phyloP scores from a whole-genome alignment of 768 basidiomycete genomes.

The Stropharia rugosoannulata region DNA sequence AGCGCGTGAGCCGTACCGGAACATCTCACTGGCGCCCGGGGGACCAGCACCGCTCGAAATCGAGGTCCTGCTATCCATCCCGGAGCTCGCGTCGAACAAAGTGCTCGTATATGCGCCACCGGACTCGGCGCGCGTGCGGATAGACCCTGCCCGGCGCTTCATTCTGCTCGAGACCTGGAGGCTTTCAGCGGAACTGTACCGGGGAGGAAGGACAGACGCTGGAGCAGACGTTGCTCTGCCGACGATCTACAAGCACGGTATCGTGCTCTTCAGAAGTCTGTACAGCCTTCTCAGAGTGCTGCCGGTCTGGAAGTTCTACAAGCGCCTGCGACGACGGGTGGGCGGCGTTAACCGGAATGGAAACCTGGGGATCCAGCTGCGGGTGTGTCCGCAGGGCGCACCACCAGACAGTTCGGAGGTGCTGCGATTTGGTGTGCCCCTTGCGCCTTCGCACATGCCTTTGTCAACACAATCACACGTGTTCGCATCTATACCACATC shows the following conservation, averaged over 20 bases:
- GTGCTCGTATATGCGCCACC: slow-evolving; percentile 68
- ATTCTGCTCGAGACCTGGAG: slow-evolving; percentile 77
- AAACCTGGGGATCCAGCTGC: slow-evolving; percentile 26
- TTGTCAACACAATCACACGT: slow-evolving; percentile 52
- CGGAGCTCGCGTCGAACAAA: slow-evolving; percentile 67
- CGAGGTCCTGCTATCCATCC: slow-evolving; percentile 69
- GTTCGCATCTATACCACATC: slow-evolving; percentile 70
- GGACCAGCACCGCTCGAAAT: slow-evolving; percentile 56
- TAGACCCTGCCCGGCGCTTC: slow-evolving; percentile 66
- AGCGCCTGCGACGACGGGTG: slow-evolving; percentile 49
- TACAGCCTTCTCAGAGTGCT: slow-evolving; percentile 72
- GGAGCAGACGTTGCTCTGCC: slow-evolving; percentile 59
- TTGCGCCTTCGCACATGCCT: slow-evolving; percentile 30
- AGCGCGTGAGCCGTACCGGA: slow-evolving; percentile 57
- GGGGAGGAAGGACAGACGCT: slow-evolving; percentile 19
- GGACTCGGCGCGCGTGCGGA: slow-evolving; percentile 56
- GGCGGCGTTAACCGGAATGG: slow-evolving; percentile 29
- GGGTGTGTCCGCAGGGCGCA: slow-evolving; percentile 23
- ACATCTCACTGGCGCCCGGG: slow-evolving; percentile 44
- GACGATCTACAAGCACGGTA: slow-evolving; percentile 84
- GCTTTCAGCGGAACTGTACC: slow-evolving; percentile 41
- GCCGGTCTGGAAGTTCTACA: slow-evolving; percentile 74
- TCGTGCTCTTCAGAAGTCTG: slow-evolving; percentile 76
- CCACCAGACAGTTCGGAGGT: slow-evolving; percentile 20
- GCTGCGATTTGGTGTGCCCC: slow-evolving; percentile 42